phyloP scores from a whole-genome alignment of 495 filamentous ascomycete species.

The Coniosporium apollinis region DNA sequence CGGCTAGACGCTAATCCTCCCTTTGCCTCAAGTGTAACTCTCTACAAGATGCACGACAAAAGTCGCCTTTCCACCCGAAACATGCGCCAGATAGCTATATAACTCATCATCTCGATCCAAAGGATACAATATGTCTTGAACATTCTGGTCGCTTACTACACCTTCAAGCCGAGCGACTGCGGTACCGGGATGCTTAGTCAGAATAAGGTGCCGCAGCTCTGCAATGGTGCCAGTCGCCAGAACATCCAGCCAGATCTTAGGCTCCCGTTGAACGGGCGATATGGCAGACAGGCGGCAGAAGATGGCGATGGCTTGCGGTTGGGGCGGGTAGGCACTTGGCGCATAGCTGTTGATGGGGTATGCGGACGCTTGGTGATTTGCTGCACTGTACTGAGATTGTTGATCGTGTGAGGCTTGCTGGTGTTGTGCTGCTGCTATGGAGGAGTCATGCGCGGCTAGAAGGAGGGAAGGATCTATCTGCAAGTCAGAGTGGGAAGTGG shows the following conservation, averaged over 20 bases:
- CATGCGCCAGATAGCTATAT: slow-evolving; percentile 47
- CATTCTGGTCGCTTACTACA: slow-evolving; percentile 39
- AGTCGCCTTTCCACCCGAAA: slow-evolving; percentile 44
- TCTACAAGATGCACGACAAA: slow-evolving; percentile 35
- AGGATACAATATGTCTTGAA: slow-evolving; percentile 36
- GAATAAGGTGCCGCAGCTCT: slow-evolving; percentile 37
- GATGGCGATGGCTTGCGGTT: slow-evolving; percentile 30
- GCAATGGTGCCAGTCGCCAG: slow-evolving; percentile 36
- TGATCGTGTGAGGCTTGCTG: slow-evolving; percentile 24
- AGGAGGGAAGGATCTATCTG: slow-evolving; percentile 48
- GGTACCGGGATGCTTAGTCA: slow-evolving; percentile 37
- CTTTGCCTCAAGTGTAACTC: slow-evolving; percentile 8
- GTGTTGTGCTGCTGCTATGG: slow-evolving; percentile 21
- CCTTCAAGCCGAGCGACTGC: slow-evolving; percentile 46
- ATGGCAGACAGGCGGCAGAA: slow-evolving; percentile 47
- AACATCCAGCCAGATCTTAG: slow-evolving; percentile 46
- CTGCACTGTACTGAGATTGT: slow-evolving; percentile 12
- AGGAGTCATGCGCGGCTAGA: slow-evolving; percentile 32
- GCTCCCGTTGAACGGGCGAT: slow-evolving; percentile 29
- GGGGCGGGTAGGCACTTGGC: slow-evolving; percentile 15
- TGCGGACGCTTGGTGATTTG: slow-evolving; percentile 6
- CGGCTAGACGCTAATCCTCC: no score
- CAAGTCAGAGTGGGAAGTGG: slow-evolving; percentile 24
- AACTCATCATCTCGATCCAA: slow-evolving; percentile 57
- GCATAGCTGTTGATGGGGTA: slow-evolving; percentile 25